Conservation (phyloP, 2,329 filamentous ascomycete species). For the Apiospora sp. region DNA sequence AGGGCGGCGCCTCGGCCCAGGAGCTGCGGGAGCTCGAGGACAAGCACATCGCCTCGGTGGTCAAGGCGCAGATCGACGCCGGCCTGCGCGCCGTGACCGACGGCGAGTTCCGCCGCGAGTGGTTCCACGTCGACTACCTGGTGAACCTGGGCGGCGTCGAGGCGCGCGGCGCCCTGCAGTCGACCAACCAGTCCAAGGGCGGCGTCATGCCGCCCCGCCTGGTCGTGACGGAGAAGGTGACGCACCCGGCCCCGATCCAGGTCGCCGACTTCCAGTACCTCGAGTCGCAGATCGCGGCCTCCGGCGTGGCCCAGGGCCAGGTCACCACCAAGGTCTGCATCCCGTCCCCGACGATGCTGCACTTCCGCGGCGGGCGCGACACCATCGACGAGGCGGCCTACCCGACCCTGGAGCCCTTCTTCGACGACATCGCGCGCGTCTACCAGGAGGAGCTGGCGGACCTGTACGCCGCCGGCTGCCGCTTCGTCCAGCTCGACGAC, state of each 20-base stretch:
- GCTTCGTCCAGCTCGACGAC: slow-evolving; percentile 66
- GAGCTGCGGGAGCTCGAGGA: slow-evolving; percentile 60
- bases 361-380: slow-evolving; percentile 63
- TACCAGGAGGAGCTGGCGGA: slow-evolving; percentile 63
- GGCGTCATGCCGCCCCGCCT: slow-evolving; percentile 62
- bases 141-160: slow-evolving; percentile 62
- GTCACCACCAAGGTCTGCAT: slow-evolving; percentile 63
- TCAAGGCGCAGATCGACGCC: slow-evolving; percentile 55
- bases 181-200: slow-evolving; percentile 53
- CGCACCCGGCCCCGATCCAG: slow-evolving; percentile 61
- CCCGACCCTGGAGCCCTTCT: slow-evolving; percentile 62
- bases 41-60: slow-evolving; percentile 55
- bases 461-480: slow-evolving; percentile 59
- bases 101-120: slow-evolving; percentile 64
- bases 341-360: slow-evolving; percentile 66
- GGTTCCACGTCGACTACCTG: slow-evolving; percentile 67
- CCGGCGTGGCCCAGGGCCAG: slow-evolving; percentile 40
- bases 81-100: slow-evolving; percentile 61
- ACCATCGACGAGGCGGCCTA: slow-evolving; percentile 61
- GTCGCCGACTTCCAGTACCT: slow-evolving; percentile 64
- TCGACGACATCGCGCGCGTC: slow-evolving; percentile 61
- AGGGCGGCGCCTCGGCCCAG: slow-evolving; percentile 48
- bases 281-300: slow-evolving; percentile 52
- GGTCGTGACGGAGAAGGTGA: slow-evolving; percentile 61
- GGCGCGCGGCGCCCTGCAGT: slow-evolving; percentile 54